phyloP scores from a whole-genome alignment of 495 filamentous ascomycete genomes.

The Thermochaetoides thermophila region DNA sequence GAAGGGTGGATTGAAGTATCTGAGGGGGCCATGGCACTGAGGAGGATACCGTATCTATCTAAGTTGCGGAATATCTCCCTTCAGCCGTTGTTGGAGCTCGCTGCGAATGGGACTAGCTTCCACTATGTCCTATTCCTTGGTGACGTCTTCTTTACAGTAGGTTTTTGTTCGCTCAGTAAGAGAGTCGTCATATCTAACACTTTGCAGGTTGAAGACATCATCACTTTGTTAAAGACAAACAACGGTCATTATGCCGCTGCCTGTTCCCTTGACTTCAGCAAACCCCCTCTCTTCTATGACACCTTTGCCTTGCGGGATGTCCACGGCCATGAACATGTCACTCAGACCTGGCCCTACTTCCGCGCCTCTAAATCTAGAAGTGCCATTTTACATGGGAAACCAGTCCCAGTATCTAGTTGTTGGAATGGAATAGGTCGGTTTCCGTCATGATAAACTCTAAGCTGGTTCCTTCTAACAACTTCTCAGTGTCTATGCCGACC shows the following conservation, averaged over 20 bases:
- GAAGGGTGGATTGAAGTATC: slow-evolving; percentile 46
- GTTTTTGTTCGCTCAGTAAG: slow-evolving; percentile 4
- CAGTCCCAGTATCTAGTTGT: slow-evolving; percentile 59
- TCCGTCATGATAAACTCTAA: neutral
- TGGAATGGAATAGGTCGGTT: slow-evolving; percentile 62
- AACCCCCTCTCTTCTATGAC: slow-evolving; percentile 60
- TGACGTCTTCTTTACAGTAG: slow-evolving; percentile 58
- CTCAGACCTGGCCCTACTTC: slow-evolving; percentile 70
- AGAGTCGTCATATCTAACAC: neutral
- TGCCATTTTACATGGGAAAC: slow-evolving; percentile 37
- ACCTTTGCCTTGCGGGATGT: slow-evolving; percentile 72
- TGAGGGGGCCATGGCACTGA: slow-evolving; percentile 31
- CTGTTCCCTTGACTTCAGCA: slow-evolving; percentile 64
- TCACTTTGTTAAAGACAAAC: slow-evolving; percentile 56
- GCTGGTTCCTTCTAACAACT: slow-evolving; percentile 2
- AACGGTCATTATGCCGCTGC: slow-evolving; percentile 63
- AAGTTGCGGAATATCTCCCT: slow-evolving; percentile 44
- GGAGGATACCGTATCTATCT: slow-evolving; percentile 58
- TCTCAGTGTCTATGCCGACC: slow-evolving; percentile 27
- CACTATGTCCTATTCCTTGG: slow-evolving; percentile 61
- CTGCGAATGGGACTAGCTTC: slow-evolving; percentile 35
- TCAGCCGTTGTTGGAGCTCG: slow-evolving; percentile 34
- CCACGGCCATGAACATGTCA: slow-evolving; percentile 43
- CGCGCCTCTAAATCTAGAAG: slow-evolving; percentile 40
- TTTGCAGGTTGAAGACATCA: slow-evolving; percentile 35